Percentiles rank a stretch among this genome's conserved stretches.
These are phyloP conservation scores for Phytopythium ostracodes DNA, from an alignment of 352 stramenopile genomes.

Conservation along the genomic window DNA sequence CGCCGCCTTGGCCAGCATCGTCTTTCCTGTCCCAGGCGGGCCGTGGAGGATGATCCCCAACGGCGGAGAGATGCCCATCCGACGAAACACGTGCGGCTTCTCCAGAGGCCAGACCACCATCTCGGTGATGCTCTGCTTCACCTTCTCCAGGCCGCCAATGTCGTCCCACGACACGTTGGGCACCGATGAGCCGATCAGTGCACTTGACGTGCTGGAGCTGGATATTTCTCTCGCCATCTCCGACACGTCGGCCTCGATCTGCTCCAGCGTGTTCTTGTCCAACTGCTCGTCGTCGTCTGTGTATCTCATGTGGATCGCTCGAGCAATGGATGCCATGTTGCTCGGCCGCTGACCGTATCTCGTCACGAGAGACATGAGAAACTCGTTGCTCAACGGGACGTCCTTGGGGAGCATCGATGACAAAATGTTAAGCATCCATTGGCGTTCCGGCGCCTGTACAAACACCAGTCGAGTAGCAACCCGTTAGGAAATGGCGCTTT, in stretches of 20 bases:
- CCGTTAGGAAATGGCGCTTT: neutral
- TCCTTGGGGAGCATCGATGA: constrained; percentile 31
- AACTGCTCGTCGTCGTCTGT: neutral
- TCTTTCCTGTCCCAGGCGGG: constrained; percentile 82
- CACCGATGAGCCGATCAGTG: constrained; percentile 40
- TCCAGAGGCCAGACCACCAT: constrained; percentile 87
- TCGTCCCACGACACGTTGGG: constrained; percentile 68
- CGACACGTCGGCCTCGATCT: constrained; percentile 42
- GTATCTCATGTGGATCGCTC: constrained; percentile 23
- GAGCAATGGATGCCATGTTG: constrained; percentile 55
- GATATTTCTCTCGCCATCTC: constrained; percentile 42
- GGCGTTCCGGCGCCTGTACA: constrained; percentile 49
- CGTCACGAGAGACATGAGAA: constrained; percentile 54
- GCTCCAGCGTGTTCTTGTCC: neutral
- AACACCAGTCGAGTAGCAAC: neutral
- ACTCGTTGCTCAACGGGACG: constrained; percentile 31
- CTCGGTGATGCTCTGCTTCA: constrained; percentile 78
- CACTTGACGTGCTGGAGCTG: constrained; percentile 21
- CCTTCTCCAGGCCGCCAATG: constrained; percentile 60
- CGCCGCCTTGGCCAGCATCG: constrained; percentile 80
- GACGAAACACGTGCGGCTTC: constrained; percentile 68
- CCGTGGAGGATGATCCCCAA: constrained; percentile 76
- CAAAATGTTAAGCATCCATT: constrained; percentile 50
- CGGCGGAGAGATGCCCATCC: constrained; percentile 78
- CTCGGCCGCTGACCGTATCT: constrained; percentile 79